A percentile compares a stretch with the other conserved stretches of the same genome.
These are phyloP conservation scores for Cynanchum wilfordii DNA, from an alignment of 257 asterid species.

Conservation along the genomic window DNA sequence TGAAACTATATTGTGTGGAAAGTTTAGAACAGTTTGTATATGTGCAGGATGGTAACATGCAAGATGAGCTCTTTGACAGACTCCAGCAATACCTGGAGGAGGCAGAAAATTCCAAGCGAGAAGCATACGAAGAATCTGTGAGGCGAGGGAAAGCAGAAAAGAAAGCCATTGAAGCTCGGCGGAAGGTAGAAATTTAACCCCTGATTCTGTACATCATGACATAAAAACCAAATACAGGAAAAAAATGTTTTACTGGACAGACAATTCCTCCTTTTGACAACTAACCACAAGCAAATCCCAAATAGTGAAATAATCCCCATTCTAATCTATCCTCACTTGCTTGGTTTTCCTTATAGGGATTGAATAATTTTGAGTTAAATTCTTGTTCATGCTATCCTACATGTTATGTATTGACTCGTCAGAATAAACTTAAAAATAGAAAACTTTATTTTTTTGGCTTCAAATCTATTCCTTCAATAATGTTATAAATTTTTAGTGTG, in stretches of 20 bases:
- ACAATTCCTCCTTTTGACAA: neutral
- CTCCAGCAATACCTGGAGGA: conserved; percentile 60
- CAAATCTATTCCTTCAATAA: neutral
- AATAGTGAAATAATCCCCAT: neutral
- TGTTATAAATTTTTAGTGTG: neutral
- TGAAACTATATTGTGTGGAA: neutral
- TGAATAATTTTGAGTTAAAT: neutral
- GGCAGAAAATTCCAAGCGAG: conserved; percentile 62
- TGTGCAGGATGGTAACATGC: conserved; percentile 50
- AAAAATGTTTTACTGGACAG: neutral
- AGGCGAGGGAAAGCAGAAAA: conserved; percentile 73
- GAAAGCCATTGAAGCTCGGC: conserved; percentile 43
- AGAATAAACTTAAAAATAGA: neutral
- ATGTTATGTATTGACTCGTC: neutral
- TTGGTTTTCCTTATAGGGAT: neutral
- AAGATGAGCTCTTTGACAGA: conserved; percentile 49
- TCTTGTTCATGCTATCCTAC: neutral
- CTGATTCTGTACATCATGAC: neutral
- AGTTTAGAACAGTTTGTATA: neutral
- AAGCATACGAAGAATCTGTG: conserved; percentile 63
- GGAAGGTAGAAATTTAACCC: conserved; percentile 37
- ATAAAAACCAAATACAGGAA: neutral
- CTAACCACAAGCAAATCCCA: neutral
- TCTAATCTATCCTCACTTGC: neutral
- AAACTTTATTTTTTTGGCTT: neutral